Conservation (phyloP, 2,329 filamentous ascomycete genomes). For the Botrytis sinoallii region DNA sequence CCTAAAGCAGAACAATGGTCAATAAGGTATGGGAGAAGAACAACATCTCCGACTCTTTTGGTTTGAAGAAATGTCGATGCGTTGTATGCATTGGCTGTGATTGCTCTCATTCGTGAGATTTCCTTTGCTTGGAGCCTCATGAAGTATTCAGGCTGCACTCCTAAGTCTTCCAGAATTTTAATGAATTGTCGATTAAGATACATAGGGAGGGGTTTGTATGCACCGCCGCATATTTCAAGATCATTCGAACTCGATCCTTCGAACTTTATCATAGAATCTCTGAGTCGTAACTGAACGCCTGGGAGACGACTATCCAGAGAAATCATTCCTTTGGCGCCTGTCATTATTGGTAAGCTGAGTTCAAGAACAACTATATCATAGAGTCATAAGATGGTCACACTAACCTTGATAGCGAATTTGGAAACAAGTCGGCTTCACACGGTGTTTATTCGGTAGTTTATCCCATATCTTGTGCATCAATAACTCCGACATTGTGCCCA, state of each 20-base stretch:
- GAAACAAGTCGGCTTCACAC: slow-evolving; percentile 58
- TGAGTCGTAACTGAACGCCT: slow-evolving; percentile 58
- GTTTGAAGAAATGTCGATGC: slow-evolving; percentile 64
- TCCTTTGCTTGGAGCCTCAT: slow-evolving; percentile 61
- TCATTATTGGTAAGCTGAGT: neutral
- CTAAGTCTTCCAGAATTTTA: slow-evolving; percentile 81
- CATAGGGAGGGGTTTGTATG: slow-evolving; percentile 63
- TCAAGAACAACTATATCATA: neutral
- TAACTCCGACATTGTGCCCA: slow-evolving; percentile 65
- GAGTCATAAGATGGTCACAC: neutral
- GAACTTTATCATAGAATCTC: slow-evolving; percentile 81
- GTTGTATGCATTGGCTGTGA: slow-evolving; percentile 57
- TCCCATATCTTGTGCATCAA: slow-evolving; percentile 61
- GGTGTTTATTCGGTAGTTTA: slow-evolving; percentile 46
- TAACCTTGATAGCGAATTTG: slow-evolving; percentile 69
- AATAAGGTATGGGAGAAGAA: slow-evolving; percentile 62
- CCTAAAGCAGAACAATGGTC: slow-evolving; percentile 54
- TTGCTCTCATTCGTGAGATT: slow-evolving; percentile 55
- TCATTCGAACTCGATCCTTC: slow-evolving; percentile 50
- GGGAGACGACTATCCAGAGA: slow-evolving; percentile 60
- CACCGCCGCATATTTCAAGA: slow-evolving; percentile 70
- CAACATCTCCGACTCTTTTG: slow-evolving; percentile 57
- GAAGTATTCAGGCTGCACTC: slow-evolving; percentile 58
- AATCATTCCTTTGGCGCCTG: slow-evolving; percentile 74
- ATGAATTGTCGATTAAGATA: slow-evolving; percentile 77